Base-by-base conservation (phyloP, 176 grass and related monocot genomes). In the Alopecurus myosuroides region DNA sequence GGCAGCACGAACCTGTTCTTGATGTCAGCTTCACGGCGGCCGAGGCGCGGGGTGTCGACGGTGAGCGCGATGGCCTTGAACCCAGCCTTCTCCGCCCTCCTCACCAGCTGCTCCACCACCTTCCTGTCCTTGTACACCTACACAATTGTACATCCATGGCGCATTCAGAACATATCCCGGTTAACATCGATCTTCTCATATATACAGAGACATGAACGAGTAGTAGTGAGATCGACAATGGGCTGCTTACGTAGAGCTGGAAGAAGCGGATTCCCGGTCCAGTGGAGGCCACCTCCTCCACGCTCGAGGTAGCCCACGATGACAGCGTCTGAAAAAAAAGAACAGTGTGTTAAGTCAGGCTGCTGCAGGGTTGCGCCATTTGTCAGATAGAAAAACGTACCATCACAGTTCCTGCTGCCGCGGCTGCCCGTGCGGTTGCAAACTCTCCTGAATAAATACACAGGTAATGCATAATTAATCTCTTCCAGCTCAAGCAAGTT, bases 31-130 rank as follows among this genome's bases (percentile, higher is more conserved):
- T 97, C 94, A 14, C 94, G 86, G 53, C 94, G 92, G 18, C 94
- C 94, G 29, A 94, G 92, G 39, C 87, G 86, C 28, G 94, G 94
- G 33, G 94, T 97, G 80, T 97, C 94, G 2, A 97, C 94, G 44
- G 94, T 94, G 63, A 97, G 94, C 12, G 94, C 94, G 55, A 97
- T 97, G 42, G 94, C 94, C 88, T 97, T 97, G 87, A 97, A 97
- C n/a, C 94, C 92, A 5, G 94, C 94, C 81, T 88, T 94, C 80
- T 97, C 94, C 0, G 94, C 94, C 79, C 94, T 88, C 67, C 88
- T 86, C 11, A 94, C 94, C 44, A 97, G 89, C 83, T 97, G 92
- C 58, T 86, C 92, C 39, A 97, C 94, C 41, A 97, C 85, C 31
- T 94, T 85, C 82, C 94, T 88, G 78, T 97, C 85, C 85, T 90